These are phyloP conservation scores for Saccharomyces pastorianus DNA, from an alignment of 1,139 yeast species.

Conservation along the genomic window DNA sequence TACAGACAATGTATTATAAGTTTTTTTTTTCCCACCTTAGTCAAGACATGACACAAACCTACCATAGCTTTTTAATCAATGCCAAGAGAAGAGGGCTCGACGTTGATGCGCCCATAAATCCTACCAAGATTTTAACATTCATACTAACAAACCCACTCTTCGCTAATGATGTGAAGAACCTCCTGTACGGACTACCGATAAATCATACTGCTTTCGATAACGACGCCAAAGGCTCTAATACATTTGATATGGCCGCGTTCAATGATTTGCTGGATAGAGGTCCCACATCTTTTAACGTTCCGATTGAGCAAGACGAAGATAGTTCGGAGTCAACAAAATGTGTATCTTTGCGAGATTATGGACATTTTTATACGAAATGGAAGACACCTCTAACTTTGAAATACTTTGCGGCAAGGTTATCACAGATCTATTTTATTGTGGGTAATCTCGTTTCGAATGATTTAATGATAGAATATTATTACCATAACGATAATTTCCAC, in stretches of 20 bases:
- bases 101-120: constrained; percentile 43
- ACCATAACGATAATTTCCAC: constrained; percentile 35
- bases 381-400: constrained; percentile 46
- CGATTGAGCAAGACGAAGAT: background rate
- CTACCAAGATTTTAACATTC: constrained; percentile 34
- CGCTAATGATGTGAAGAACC: constrained; percentile 38
- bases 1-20: constrained; percentile 53
- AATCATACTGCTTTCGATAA: constrained; percentile 39
- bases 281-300: background rate
- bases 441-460: constrained; percentile 33
- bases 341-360: constrained; percentile 2
- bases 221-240: constrained; percentile 1
- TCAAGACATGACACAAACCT: constrained; percentile 18
- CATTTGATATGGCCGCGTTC: constrained; percentile 15
- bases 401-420: constrained; percentile 47
- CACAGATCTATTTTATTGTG: constrained; percentile 41
- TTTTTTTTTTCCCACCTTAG: constrained; percentile 37
- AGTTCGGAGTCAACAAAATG: background rate
- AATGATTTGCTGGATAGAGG: constrained; percentile 2
- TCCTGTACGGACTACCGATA: constrained; percentile 41
- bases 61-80: constrained; percentile 36
- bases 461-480: constrained; percentile 48
- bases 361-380: constrained; percentile 38
- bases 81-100: constrained; percentile 40
- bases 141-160: constrained; percentile 35